Percentiles rank a stretch among this genome's conserved stretches.
phyloP scores from a whole-genome alignment of 208 protist genomes.

The Polymyxa betae region DNA sequence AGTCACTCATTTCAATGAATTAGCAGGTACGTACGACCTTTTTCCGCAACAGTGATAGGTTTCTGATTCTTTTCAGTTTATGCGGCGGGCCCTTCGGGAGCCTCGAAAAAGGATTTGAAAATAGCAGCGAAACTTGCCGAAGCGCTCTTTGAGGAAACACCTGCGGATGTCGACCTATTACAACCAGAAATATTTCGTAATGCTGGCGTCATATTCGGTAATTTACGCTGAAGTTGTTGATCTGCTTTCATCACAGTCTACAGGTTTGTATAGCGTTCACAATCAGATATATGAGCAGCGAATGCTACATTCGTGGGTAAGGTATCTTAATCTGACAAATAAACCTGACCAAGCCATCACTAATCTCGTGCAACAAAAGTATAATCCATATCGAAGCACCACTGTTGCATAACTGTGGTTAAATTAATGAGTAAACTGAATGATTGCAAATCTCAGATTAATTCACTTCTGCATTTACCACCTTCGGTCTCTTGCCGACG shows the following conservation, averaged over 20 bases:
- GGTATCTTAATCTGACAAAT: not conserved
- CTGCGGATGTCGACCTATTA: not conserved
- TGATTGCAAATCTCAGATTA: too few species aligned
- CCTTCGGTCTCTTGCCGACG: too few species aligned
- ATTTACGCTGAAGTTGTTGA: not conserved
- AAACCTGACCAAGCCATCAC: not conserved
- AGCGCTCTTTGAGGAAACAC: not conserved
- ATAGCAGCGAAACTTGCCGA: not conserved
- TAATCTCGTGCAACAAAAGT: not conserved
- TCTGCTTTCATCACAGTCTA: not conserved
- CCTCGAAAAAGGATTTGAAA: not conserved
- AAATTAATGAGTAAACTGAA: too few species aligned
- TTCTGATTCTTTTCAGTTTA: not conserved
- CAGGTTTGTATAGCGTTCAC: constrained; percentile 45
- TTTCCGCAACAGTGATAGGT: not conserved
- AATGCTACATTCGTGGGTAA: not conserved
- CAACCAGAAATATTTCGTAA: constrained; percentile 17
- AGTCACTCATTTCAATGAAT: not conserved
- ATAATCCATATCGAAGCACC: constrained; percentile 4
- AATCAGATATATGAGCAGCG: not conserved
- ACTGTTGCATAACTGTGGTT: too few species aligned
- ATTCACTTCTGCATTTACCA: too few species aligned
- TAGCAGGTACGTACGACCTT: not conserved
- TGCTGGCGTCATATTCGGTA: constrained; percentile 41
- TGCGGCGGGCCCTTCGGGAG: not conserved